Base-by-base conservation (phyloP, 139 green algal genomes). In the Deuterostichococcus epilithicus region DNA sequence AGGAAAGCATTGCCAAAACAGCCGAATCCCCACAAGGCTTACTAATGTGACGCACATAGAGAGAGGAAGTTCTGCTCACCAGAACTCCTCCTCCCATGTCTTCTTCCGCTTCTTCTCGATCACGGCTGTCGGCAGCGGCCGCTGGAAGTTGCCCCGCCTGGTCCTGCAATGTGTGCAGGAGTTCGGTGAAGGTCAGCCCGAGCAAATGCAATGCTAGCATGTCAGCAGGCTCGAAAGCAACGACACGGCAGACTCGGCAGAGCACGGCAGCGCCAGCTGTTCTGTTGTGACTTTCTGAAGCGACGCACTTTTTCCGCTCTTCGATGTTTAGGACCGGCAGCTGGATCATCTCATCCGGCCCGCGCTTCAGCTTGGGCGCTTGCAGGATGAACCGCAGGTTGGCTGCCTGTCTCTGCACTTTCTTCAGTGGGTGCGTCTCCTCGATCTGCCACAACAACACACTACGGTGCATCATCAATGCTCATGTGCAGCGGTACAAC, bases 321-420 rank as follows among this genome's bases (percentile, higher is more conserved):
- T 88, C 73, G 39, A 83, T 84, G 23, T 89, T 83, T 0, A 97
- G 77, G 30, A 94, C 77, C 0, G 92, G 92, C 0, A 97, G 86
- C 30, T 87, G 85, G 32, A 97, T 87, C 5, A 76, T 80, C 80
- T 97, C 93, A 1, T 97, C 89, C 2, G 84, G 72, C 5, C 76
- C 67, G 3, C 93, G 38, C 70, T 88, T 80, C 76, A 97, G 80
- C 74, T 91, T 92, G 6, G 92, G 92, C 0, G 92, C 92, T 79
- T 96, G 91, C 85, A 95, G 85, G 76, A 96, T 96, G 83, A 87
- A 96, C 15, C 91, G 81, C 76, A 95, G 75, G 44, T 84, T 75
- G 26, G 74, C 85, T 23, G 87, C 88, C 67, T 88, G 81, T 74
- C 72, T 79, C 13, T 81, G 76, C 6, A 90, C 78, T 3, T 65